Base-by-base conservation (phyloP, 352 stramenopile species). In the Phytophthora foliorum region DNA sequence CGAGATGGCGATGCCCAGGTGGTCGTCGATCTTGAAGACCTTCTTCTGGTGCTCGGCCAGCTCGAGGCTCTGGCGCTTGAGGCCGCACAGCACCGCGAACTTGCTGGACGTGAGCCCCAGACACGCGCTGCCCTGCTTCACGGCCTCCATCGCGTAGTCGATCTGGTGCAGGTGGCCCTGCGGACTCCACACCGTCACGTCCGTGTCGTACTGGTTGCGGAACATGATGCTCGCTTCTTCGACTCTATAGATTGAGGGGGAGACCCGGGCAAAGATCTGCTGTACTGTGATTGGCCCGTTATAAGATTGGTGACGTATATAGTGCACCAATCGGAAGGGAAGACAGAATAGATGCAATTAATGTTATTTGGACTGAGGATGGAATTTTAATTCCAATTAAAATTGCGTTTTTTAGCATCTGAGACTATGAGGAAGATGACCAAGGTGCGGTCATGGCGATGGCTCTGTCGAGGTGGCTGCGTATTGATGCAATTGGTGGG, bases 131-230 rank as follows among this genome's bases (percentile, higher is more conserved):
- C 97, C 97, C 81, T 98, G 95, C 81, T 98, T 98, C 36, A 98
- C 94, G 55, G 94, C 95, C 78, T 98, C 94, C 85, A 98, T 98
- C 29, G 92, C 96, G 59, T 98, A 98, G 80, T 99, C 94, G 71
- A 99, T 97, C 93, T 99, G 98, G 77, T 99, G 95, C 46, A 99
- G 83, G 74, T 98, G 97, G 38, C 98, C 98, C 88, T 99, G 97
- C 29, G 98, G 98, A 81, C 91, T 98, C 97, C 97, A 99, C 56
- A 99, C 98, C 50, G 98, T 99, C 76, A 99, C 98, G 81, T 99
- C 98, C 62, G 98, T 99, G 89, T 99, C 98, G 82, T 99, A 99
- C 81, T 99, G 94, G 84, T 99, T 99, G 67, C 97, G 92, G 83
- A 99, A 99, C 98, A 99, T 99, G 34, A 3, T 41, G 11, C 67